Evolutionary conservation across 352 stramenopile genomes (phyloP).

Genomic region (Thraustochytrium striatum): DNA sequence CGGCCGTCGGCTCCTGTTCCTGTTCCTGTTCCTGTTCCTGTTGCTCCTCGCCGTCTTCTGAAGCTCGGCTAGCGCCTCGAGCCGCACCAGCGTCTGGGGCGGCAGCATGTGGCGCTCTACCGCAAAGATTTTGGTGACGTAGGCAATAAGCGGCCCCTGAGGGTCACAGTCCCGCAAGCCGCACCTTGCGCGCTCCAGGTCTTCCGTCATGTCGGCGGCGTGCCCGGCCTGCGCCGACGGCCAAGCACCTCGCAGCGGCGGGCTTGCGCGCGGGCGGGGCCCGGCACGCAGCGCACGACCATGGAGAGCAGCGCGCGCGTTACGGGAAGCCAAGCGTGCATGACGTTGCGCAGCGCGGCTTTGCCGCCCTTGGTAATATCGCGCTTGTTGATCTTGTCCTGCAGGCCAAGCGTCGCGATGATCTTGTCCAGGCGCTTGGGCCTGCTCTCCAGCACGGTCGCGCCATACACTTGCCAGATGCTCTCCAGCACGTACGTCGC

Average conservation of each 20-base stretch:
- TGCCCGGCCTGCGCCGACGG: constrained; percentile 10
- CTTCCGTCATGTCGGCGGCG: neutral
- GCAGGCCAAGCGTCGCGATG: neutral
- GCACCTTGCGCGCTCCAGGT: neutral
- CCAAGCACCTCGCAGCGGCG: constrained; percentile 71
- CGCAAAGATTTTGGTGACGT: constrained; percentile 46
- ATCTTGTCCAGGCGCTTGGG: constrained; percentile 56
- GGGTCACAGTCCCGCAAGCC: constrained; percentile 8
- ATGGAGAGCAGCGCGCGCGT: constrained; percentile 77
- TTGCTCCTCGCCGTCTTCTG: neutral
- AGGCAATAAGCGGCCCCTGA: constrained; percentile 27
- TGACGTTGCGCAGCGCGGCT: constrained; percentile 56
- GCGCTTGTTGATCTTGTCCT: constrained; percentile 46
- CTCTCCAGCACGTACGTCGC: constrained; percentile 76
- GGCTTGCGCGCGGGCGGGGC: constrained; percentile 66
- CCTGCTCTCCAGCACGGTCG: constrained; percentile 55
- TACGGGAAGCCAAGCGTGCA: constrained; percentile 82
- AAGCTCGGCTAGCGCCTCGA: constrained; percentile 21
- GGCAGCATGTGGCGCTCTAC: neutral
- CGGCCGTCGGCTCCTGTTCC: constrained; percentile 33
- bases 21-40: neutral
- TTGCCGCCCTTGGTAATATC: constrained; percentile 49
- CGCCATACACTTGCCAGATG: constrained; percentile 79
- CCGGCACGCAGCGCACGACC: constrained; percentile 76
- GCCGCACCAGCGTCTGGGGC: constrained; percentile 54